Conservation (phyloP, 306 rosid species). For the Rosa rugosa region DNA sequence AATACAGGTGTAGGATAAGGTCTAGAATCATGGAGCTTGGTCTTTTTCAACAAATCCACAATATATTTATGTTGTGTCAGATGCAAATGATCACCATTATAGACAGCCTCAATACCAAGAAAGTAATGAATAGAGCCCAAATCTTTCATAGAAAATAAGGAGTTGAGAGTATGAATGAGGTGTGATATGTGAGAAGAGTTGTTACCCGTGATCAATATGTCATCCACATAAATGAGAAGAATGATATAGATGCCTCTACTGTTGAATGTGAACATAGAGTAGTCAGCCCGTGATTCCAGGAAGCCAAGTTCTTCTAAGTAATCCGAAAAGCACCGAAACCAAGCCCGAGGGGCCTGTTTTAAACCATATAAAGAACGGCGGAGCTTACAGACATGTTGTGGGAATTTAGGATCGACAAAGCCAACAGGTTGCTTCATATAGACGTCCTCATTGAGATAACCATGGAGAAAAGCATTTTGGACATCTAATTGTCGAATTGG, state of each 20-base stretch:
- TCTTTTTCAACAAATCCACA: neutral
- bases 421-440: neutral
- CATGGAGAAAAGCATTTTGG: neutral
- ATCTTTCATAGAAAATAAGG: neutral
- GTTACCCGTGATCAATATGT: neutral
- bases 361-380: too few species aligned
- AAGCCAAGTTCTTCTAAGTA: too few species aligned
- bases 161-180: neutral
- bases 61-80: neutral
- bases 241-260: neutral
- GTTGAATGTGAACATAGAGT: neutral
- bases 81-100: neutral
- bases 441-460: neutral
- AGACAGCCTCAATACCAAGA: neutral
- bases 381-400: too few species aligned
- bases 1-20: neutral
- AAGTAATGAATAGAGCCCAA: neutral
- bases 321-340: too few species aligned
- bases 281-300: neutral
- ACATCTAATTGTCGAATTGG: neutral
- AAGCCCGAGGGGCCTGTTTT: too few species aligned
- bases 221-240: neutral
- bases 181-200: neutral
- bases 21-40: neutral
- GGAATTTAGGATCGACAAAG: neutral